These are phyloP conservation scores for Chaetothyriales sp. DNA, from an alignment of 2,329 filamentous ascomycete genomes.

Conservation along the genomic window DNA sequence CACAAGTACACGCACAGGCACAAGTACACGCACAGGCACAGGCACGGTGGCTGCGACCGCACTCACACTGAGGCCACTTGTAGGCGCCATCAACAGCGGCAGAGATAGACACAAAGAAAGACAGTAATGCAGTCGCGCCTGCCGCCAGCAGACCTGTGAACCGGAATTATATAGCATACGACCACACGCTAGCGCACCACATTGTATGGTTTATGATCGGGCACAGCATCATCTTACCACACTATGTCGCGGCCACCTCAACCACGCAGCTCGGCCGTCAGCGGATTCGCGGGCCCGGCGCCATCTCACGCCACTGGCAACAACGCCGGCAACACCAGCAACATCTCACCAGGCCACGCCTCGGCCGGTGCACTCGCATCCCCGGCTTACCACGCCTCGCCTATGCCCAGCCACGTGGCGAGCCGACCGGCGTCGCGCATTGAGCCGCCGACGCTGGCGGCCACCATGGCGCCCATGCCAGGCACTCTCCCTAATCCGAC, in stretches of 20 bases:
- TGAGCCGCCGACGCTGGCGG: conserved; percentile 15
- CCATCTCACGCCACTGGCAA: not conserved
- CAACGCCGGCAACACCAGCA: not conserved
- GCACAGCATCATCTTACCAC: not conserved
- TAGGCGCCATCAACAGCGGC: not conserved
- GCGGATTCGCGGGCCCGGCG: conserved; percentile 10
- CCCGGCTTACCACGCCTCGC: conserved; percentile 5
- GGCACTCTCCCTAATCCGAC: conserved; percentile 14
- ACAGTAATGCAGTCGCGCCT: not conserved
- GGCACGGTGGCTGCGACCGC: too few relatives aligned
- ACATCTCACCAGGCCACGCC: conserved; percentile 1
- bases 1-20: too few relatives aligned
- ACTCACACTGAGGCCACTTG: not conserved
- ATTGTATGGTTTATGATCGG: not conserved
- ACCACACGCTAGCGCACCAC: too few relatives aligned
- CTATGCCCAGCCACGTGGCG: not conserved
- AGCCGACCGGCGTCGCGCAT: conserved; percentile 12
- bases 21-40: too few relatives aligned
- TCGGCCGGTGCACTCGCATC: conserved; percentile 7
- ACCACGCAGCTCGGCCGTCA: conserved; percentile 11
- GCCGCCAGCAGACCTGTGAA: not conserved
- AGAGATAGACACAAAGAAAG: not conserved
- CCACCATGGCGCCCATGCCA: conserved; percentile 16
- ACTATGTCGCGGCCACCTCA: conserved; percentile 11
- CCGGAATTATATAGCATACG: not conserved